These are phyloP conservation scores for Penicilliopsis zonata DNA, from an alignment of 495 filamentous ascomycete genomes.

Conservation along the genomic window DNA sequence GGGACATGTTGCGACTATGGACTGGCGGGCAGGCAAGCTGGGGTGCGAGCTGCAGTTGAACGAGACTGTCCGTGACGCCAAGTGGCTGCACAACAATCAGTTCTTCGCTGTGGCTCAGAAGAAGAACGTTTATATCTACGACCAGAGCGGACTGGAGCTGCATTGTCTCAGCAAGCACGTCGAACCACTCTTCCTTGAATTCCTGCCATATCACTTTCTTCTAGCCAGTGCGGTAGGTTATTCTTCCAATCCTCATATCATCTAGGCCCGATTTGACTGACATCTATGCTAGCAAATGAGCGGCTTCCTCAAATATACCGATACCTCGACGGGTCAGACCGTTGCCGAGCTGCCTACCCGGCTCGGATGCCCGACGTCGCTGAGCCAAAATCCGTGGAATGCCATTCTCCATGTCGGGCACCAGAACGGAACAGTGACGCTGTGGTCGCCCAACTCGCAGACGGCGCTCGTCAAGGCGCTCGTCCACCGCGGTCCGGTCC, in stretches of 20 bases:
- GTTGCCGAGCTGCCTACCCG: conserved; percentile 75
- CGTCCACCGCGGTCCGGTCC: conserved; percentile 91
- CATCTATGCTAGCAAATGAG: conserved; percentile 48
- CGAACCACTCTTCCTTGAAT: conserved; percentile 91
- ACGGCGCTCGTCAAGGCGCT: conserved; percentile 84
- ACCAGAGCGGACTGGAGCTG: conserved; percentile 74
- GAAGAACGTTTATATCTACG: conserved; percentile 94
- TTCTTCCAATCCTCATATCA: conserved; percentile 10
- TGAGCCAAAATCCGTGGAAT: conserved; percentile 82
- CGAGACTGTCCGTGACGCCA: conserved; percentile 80
- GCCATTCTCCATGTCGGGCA: conserved; percentile 85
- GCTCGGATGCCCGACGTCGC: conserved; percentile 69
- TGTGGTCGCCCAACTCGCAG: conserved; percentile 91
- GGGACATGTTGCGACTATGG: conserved; percentile 92
- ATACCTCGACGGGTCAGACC: conserved; percentile 82
- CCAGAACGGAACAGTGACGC: conserved; percentile 83
- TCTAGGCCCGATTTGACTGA: background rate
- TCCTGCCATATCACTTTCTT: conserved; percentile 92
- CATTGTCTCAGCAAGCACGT: conserved; percentile 83
- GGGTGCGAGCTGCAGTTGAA: conserved; percentile 82
- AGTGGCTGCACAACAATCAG: conserved; percentile 93
- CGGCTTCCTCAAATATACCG: conserved; percentile 86
- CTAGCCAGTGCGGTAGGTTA: conserved; percentile 66
- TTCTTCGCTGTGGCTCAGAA: conserved; percentile 97
- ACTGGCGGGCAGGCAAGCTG: conserved; percentile 86